These are phyloP conservation scores for Saccharomycopsis sp. DNA, from an alignment of 805 yeast genomes.

Conservation along the genomic window DNA sequence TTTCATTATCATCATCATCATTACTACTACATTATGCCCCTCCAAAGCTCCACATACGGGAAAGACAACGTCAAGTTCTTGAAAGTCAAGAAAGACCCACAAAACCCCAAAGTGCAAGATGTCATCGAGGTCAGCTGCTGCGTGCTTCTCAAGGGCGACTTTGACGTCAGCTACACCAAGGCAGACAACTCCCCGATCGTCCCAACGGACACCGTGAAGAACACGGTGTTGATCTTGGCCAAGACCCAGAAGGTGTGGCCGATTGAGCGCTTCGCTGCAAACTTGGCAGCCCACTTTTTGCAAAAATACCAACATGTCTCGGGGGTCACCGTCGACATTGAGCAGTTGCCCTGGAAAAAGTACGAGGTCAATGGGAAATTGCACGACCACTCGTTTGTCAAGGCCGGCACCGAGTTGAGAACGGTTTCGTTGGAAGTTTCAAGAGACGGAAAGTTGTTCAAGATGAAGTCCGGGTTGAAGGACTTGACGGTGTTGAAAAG, in stretches of 20 bases:
- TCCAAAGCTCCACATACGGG: conserved; percentile 63
- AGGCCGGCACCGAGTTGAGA: conserved; percentile 78
- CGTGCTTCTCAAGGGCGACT: conserved; percentile 65
- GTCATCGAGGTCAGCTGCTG: conserved; percentile 79
- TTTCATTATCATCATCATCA: no score
- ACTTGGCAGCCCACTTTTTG: conserved; percentile 72
- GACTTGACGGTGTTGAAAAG: conserved; percentile 81
- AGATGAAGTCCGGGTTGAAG: conserved; percentile 59
- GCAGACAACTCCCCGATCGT: conserved; percentile 87
- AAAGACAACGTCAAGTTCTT: conserved; percentile 88
- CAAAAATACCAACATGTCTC: conserved; percentile 68
- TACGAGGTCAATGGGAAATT: conserved; percentile 61
- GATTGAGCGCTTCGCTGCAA: conserved; percentile 82
- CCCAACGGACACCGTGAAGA: conserved; percentile 90
- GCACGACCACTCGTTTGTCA: conserved; percentile 77
- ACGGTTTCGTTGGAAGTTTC: conserved; percentile 43
- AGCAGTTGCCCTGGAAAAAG: conserved; percentile 75
- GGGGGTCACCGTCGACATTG: conserved; percentile 57
- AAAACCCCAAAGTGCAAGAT: conserved; percentile 66
- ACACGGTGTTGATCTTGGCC: conserved; percentile 78
- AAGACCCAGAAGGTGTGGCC: conserved; percentile 82
- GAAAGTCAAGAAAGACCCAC: conserved; percentile 73
- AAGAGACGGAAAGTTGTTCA: conserved; percentile 45
- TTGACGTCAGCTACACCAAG: conserved; percentile 72
- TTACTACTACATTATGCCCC: conserved; percentile 11